Conservation (phyloP, 2,329 filamentous ascomycete species). For the Scleromitrula shiraiana region DNA sequence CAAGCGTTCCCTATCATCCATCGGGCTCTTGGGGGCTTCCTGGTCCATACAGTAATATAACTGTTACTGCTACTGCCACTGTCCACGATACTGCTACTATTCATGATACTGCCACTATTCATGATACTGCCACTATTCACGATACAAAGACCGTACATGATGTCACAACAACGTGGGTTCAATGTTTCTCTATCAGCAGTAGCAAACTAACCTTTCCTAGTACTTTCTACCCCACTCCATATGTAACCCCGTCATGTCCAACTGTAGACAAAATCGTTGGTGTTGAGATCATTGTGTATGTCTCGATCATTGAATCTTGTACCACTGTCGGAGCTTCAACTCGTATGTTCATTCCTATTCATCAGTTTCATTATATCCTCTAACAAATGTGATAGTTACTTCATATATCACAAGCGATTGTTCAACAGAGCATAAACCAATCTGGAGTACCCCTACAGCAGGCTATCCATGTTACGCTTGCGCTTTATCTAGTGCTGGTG, state of each 20-base stretch:
- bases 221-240: constrained; percentile 14
- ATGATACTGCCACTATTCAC: background rate
- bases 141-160: constrained; percentile 8
- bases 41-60: constrained; percentile 10
- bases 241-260: constrained; percentile 14
- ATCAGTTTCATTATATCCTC: background rate
- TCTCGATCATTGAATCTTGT: constrained; percentile 27
- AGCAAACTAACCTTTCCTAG: constrained; percentile 2
- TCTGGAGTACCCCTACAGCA: constrained; percentile 10
- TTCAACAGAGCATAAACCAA: constrained; percentile 12
- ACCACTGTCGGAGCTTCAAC: constrained; percentile 11
- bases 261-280: constrained; percentile 21
- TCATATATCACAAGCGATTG: constrained; percentile 11
- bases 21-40: background rate
- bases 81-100: constrained; percentile 1
- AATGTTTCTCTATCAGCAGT: too few relatives aligned
- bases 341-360: background rate
- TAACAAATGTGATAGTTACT: constrained; percentile 9
- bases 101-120: background rate
- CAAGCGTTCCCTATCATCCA: constrained; percentile 1
- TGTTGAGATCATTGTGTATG: constrained; percentile 29
- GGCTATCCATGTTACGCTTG: constrained; percentile 16
- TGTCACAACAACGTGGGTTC: background rate
- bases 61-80: constrained; percentile 10
- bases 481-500: constrained; percentile 10